These are phyloP conservation scores for Phylloporus sp. DNA, from an alignment of 768 basidiomycete genomes.

Conservation along the genomic window DNA sequence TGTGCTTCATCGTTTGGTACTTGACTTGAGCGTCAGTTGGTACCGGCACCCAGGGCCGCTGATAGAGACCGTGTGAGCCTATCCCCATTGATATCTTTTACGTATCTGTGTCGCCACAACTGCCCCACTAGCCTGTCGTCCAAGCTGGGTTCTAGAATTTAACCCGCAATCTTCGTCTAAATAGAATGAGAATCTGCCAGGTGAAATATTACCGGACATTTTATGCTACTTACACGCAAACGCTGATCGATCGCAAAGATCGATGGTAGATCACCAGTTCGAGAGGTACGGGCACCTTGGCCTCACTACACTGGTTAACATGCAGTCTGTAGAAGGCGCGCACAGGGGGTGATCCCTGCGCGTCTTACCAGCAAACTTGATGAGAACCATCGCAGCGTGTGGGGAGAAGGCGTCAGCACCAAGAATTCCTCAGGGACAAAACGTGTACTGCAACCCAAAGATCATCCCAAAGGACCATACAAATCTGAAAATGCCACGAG, in stretches of 20 bases:
- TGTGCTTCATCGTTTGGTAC: too few relatives aligned
- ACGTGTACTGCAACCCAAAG: background rate
- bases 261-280: background rate
- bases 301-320: background rate
- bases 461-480: background rate
- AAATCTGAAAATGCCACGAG: background rate
- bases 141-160: background rate
- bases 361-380: background rate
- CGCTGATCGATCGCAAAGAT: background rate
- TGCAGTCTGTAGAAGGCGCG: background rate
- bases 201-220: background rate
- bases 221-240: background rate
- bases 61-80: background rate
- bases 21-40: too few relatives aligned
- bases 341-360: background rate
- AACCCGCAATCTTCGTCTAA: background rate
- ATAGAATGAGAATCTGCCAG: background rate
- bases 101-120: conserved; percentile 7
- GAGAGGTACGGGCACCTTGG: background rate
- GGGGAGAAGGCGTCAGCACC: background rate
- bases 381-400: background rate
- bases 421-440: background rate
- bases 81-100: background rate
- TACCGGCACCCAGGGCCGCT: too few relatives aligned
- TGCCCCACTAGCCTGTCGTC: background rate